Percentiles rank a stretch among this genome's conserved stretches.
Evolutionary conservation across 2,329 filamentous ascomycete species (phyloP).

Genomic region (Dactylellina cionopaga): DNA sequence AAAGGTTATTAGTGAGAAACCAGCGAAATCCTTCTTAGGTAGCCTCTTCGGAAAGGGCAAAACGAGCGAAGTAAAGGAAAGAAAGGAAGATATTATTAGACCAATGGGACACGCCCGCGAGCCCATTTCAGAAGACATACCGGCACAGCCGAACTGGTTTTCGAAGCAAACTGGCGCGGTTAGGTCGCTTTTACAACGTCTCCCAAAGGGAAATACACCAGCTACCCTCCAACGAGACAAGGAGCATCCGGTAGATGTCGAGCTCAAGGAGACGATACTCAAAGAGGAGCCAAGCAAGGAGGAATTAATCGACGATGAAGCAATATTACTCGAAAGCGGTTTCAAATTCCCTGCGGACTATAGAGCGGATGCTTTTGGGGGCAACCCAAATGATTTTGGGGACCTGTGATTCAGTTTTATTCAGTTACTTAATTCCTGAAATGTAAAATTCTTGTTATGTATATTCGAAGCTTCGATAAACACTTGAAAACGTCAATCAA

Average conservation of each 20-base stretch:
- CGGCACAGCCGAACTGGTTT: background rate
- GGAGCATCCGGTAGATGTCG: background rate
- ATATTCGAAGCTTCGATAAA: too few relatives aligned
- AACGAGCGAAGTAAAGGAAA: background rate
- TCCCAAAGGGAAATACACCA: background rate
- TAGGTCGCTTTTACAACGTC: constrained; percentile 13
- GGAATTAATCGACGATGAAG: too few relatives aligned
- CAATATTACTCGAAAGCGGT: background rate
- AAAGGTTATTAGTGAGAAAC: constrained; percentile 4
- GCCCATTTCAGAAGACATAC: background rate
- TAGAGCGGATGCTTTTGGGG: constrained; percentile 1
- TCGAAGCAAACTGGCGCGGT: constrained; percentile 1
- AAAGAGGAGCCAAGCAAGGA: background rate
- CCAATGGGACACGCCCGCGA: constrained; percentile 18
- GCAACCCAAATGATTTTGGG: constrained; percentile 3
- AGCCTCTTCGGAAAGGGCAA: constrained; percentile 17
- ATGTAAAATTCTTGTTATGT: too few relatives aligned
- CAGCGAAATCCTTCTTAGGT: background rate
- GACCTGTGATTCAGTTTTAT: too few relatives aligned
- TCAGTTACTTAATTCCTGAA: too few relatives aligned
- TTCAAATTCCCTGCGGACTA: background rate
- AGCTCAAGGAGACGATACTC: background rate
- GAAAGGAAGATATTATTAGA: background rate
- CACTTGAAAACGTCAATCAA: too few relatives aligned
- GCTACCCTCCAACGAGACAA: background rate